Evolutionary conservation across 306 rosid species (phyloP).

Genomic region (Castanea crenata): DNA sequence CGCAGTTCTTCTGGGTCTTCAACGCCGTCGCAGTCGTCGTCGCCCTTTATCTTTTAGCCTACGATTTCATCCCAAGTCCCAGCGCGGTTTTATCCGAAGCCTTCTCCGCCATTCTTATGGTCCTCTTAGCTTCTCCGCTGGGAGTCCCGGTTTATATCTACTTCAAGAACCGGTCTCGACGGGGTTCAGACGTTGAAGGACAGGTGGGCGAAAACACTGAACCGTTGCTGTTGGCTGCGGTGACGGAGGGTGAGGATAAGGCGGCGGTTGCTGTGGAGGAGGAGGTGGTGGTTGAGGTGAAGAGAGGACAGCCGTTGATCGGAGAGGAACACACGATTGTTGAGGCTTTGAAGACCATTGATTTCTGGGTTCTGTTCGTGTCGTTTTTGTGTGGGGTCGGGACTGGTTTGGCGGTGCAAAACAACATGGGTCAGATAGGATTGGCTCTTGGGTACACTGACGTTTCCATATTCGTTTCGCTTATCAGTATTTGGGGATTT

Average conservation of each 20-base stretch:
- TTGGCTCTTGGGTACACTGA: conserved; percentile 76
- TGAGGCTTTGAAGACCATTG: conserved; percentile 54
- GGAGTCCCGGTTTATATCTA: conserved; percentile 52
- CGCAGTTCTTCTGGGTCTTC: conserved; percentile 51
- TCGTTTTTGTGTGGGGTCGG: conserved; percentile 94
- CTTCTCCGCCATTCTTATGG: conserved; percentile 40
- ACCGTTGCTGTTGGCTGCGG: conserved; percentile 35
- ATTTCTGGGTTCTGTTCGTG: conserved; percentile 85
- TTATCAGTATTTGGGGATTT: conserved; percentile 76
- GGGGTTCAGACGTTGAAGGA: conserved; percentile 38
- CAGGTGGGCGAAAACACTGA: conserved; percentile 9
- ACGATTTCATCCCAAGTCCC: conserved; percentile 55
- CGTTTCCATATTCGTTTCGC: conserved; percentile 72
- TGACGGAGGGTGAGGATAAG: conserved; percentile 2
- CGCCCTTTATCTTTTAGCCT: conserved; percentile 59
- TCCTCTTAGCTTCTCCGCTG: conserved; percentile 66
- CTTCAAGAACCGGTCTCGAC: conserved; percentile 6
- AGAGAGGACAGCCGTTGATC: conserved; percentile 34
- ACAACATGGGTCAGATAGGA: conserved; percentile 95
- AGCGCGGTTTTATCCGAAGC: conserved; percentile 31
- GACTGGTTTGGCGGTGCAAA: conserved; percentile 82
- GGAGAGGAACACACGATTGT: conserved; percentile 86
- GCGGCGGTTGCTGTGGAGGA: background rate
- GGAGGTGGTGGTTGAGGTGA: background rate
- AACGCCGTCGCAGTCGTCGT: conserved; percentile 61